Evolutionary conservation across 805 yeast species (phyloP).

Genomic region (Metschnikowia proteae): DNA sequence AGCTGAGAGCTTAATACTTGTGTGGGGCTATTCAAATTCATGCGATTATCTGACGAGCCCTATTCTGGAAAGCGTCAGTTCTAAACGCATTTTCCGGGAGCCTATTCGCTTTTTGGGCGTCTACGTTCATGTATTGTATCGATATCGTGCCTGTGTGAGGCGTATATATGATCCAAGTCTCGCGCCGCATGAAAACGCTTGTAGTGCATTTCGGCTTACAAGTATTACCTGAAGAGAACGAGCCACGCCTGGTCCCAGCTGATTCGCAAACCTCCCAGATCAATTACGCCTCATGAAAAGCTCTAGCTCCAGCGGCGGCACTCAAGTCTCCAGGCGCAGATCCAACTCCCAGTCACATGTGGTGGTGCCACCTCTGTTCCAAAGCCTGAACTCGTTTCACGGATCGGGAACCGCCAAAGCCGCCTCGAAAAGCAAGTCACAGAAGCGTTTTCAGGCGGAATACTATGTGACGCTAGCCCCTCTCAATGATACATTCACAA

Average conservation of each 20-base stretch:
- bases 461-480: slow-evolving; percentile 72
- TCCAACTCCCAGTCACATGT: slow-evolving; percentile 44
- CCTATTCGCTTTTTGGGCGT: neutral
- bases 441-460: slow-evolving; percentile 25
- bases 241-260: neutral
- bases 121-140: neutral
- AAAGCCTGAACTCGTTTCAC: slow-evolving; percentile 7
- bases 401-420: slow-evolving; percentile 1
- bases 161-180: neutral
- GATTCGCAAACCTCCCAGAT: neutral
- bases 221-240: neutral
- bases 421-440: slow-evolving; percentile 15
- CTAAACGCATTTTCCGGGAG: no score
- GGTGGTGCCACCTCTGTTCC: slow-evolving; percentile 16
- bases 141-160: neutral
- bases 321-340: slow-evolving; percentile 20
- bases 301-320: slow-evolving; percentile 3
- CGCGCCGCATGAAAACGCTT: neutral
- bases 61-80: no score
- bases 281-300: neutral
- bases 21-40: no score
- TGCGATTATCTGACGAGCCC: no score
- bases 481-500: slow-evolving; percentile 75
- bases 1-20: neutral
- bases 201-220: neutral